Evolutionary conservation across 2,329 filamentous ascomycete genomes (phyloP).

Genomic region (Periconia digitata): DNA sequence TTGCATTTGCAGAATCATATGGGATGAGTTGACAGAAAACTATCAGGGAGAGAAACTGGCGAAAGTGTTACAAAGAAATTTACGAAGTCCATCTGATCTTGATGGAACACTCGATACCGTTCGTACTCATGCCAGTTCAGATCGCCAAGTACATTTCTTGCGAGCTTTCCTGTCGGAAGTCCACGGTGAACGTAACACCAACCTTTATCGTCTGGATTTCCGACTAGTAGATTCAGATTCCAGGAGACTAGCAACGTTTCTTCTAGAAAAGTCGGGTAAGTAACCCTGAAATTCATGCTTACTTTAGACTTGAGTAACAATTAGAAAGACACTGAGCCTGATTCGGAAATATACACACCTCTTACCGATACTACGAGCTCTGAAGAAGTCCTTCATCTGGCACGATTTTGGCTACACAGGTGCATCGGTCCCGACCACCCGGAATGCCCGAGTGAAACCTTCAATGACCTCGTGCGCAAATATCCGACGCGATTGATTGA

Average conservation of each 20-base stretch:
- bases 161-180: conserved; percentile 3
- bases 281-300: not conserved
- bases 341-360: conserved; percentile 3
- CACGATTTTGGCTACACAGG: conserved; percentile 1
- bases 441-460: conserved; percentile 1
- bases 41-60: conserved; percentile 3
- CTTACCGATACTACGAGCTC: conserved; percentile 1
- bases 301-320: not conserved
- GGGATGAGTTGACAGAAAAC: conserved; percentile 5
- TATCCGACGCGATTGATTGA: conserved; percentile 1
- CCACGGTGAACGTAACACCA: not conserved
- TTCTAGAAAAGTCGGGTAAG: conserved; percentile 2
- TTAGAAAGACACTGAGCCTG: not conserved
- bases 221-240: not conserved
- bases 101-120: not conserved
- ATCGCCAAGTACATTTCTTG: conserved; percentile 2
- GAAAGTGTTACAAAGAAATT: conserved; percentile 1
- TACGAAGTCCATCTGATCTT: not conserved
- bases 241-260: conserved; percentile 3
- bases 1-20: conserved; percentile 9
- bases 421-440: conserved; percentile 2
- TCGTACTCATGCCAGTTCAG: not conserved
- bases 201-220: conserved; percentile 8
- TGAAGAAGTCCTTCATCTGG: conserved; percentile 2
- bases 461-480: not conserved